Evolutionary conservation across 108 stramenopile genomes (phyloP).

Genomic region (Schizochytrium sp.): DNA sequence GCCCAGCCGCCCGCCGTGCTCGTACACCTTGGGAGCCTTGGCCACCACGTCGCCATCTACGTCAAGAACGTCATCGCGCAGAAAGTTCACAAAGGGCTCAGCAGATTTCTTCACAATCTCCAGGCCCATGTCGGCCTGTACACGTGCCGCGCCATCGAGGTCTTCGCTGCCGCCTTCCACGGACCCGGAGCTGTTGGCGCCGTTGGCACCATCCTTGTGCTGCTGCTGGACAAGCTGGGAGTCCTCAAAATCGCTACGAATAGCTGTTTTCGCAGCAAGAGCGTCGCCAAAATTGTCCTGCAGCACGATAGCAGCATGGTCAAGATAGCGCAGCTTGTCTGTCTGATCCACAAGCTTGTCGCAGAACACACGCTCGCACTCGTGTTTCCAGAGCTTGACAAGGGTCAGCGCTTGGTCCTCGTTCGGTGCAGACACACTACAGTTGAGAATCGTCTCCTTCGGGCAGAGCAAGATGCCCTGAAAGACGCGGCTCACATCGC

Average conservation of each 20-base stretch:
- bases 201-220: not conserved
- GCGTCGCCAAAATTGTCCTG: slow-evolving; percentile 48
- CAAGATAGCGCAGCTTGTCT: slow-evolving; percentile 52
- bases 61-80: slow-evolving; percentile 67
- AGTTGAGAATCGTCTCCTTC: slow-evolving; percentile 58
- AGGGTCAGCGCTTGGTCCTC: slow-evolving; percentile 36
- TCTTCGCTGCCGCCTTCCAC: slow-evolving; percentile 22
- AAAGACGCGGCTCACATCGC: slow-evolving; percentile 74
- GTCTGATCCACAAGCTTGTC: slow-evolving; percentile 73
- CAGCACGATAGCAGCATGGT: not conserved
- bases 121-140: slow-evolving; percentile 15
- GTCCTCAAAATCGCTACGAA: not conserved
- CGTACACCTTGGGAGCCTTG: slow-evolving; percentile 77
- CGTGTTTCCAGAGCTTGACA: slow-evolving; percentile 70
- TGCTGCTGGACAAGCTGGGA: slow-evolving; percentile 51
- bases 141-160: not conserved
- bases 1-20: slow-evolving; percentile 66
- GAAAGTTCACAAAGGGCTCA: slow-evolving; percentile 76
- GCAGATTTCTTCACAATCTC: slow-evolving; percentile 24
- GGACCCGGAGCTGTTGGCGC: not conserved
- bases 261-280: slow-evolving; percentile 20
- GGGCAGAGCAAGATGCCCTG: slow-evolving; percentile 77
- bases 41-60: slow-evolving; percentile 67
- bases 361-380: slow-evolving; percentile 74
- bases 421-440: slow-evolving; percentile 39